Percentiles rank a stretch among this genome's conserved stretches.
These are phyloP conservation scores for Gossypium gossypioides DNA, from an alignment of 441 rosid species.

Conservation along the genomic window DNA sequence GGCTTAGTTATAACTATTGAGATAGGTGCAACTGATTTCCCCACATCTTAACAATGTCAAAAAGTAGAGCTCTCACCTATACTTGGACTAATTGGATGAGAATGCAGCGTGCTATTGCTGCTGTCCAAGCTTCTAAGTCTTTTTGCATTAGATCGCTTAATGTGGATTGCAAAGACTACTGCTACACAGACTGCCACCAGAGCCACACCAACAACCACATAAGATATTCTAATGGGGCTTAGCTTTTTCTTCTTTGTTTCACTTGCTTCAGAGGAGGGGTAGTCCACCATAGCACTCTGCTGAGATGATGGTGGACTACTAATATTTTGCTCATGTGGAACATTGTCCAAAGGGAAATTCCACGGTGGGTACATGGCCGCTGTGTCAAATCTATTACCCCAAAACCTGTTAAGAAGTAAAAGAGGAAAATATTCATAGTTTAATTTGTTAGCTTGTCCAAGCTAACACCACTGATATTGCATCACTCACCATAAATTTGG, in stretches of 20 bases:
- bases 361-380: constrained; percentile 61
- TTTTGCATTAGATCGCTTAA: constrained; percentile 28
- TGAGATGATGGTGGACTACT: constrained; percentile 53
- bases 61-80: constrained; percentile 33
- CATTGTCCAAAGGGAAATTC: constrained; percentile 55
- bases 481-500: constrained; percentile 66
- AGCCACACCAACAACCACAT: constrained; percentile 51
- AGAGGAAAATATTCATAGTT: constrained; percentile 9
- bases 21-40: neutral
- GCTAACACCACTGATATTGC: constrained; percentile 6
- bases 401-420: constrained; percentile 49
- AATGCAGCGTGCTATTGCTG: constrained; percentile 31
- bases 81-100: constrained; percentile 35
- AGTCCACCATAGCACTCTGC: constrained; percentile 67
- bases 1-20: neutral
- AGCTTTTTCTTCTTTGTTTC: constrained; percentile 38
- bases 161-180: constrained; percentile 34
- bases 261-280: constrained; percentile 30
- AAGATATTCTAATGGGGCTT: constrained; percentile 54
- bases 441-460: neutral
- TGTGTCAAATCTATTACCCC: constrained; percentile 59
- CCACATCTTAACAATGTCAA: neutral
- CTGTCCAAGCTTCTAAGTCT: constrained; percentile 30
- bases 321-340: constrained; percentile 39
- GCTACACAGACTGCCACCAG: constrained; percentile 51